Conservation (phyloP, 768 basidiomycete genomes). For the Fistulinella prunicolor region DNA sequence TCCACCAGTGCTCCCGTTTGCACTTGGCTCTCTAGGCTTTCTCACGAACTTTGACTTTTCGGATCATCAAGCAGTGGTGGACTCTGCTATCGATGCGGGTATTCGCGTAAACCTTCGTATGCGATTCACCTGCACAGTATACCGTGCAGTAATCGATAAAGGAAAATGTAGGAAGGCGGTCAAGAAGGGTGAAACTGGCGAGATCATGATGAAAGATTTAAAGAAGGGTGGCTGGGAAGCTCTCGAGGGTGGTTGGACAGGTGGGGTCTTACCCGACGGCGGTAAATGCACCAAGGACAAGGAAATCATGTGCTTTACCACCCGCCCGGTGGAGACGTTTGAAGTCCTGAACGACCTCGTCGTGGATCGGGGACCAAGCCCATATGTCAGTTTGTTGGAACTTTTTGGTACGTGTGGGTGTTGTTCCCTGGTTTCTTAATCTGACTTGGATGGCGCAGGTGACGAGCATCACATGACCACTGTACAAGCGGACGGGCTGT, state of each 20-base stretch:
- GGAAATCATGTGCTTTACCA: conserved; percentile 98
- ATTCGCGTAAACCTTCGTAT: conserved; percentile 97
- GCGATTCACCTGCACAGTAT: conserved; percentile 99
- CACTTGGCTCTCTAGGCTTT: conserved; percentile 95
- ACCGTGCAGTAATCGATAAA: conserved; percentile 81
- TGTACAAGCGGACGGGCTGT: conserved; percentile 95
- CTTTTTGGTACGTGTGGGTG: conserved; percentile 73
- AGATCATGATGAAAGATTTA: conserved; percentile 94
- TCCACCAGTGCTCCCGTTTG: conserved; percentile 97
- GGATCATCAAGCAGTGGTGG: conserved; percentile 81
- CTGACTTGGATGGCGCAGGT: conserved; percentile 46
- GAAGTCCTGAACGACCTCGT: conserved; percentile 97
- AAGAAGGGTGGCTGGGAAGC: conserved; percentile 95
- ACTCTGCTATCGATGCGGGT: conserved; percentile 84
- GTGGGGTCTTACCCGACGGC: conserved; percentile 40
- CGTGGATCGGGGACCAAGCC: conserved; percentile 96
- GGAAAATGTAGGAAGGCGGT: conserved; percentile 74
- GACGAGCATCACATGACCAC: conserved; percentile 99
- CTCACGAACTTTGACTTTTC: conserved; percentile 95
- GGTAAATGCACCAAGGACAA: conserved; percentile 71
- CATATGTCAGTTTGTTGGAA: conserved; percentile 93
- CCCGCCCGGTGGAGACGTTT: conserved; percentile 91
- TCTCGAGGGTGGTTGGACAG: conserved; percentile 74
- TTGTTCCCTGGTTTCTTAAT: conserved; percentile 1
- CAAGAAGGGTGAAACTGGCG: conserved; percentile 90